Base-by-base conservation (phyloP, 2,329 filamentous ascomycete species). In the Colletotrichum eremochloae region DNA sequence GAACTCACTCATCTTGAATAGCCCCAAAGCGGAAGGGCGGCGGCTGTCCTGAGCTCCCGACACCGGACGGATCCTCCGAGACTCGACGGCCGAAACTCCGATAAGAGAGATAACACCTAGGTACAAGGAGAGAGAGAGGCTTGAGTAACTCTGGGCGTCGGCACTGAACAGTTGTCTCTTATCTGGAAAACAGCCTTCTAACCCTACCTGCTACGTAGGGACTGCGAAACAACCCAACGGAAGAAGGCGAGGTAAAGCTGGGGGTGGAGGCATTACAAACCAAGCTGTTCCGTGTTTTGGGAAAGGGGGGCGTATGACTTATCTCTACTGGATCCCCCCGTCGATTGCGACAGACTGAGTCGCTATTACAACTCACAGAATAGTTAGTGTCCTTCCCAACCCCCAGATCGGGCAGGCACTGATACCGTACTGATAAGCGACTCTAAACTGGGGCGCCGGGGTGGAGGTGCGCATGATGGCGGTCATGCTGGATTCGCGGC, bases 1-100 rank as follows among this genome's bases (percentile, higher is more conserved):
- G 70, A 72, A 72, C 70, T 65, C 67, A 72, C 70, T 72, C 70
- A 72, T 72, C 33, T 70, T 31, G 61, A 33, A 31, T 8, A 15
- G 18, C 14, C 42, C 40, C 38, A 12, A 63, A n/a, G 55, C 48
- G 52, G 69, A 38, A 42, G 60, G 61, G 18, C 60, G 55, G 48
- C 40, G 61, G 40, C 31, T 50, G 66, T 61, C 46, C 63, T 29
- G 52, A 46, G 29, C 63, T 48, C 40, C 46, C 38, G 64, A 70
- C 66, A 65, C 66, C 33, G 60, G 70, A 70, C 66, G 69, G 66
- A 55, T 33, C 31, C 53, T 65, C 69, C 66, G 69, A 69, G 60
- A 50, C 38, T 20, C 55, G 44, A 69, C 70, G 58, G 69, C 65
- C 58, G 31, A 58, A 48, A 31, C 55, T 38, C 66, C 61, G 70